Conservation (phyloP, 2,329 filamentous ascomycete species). For the Aspergillus viridinutans region DNA sequence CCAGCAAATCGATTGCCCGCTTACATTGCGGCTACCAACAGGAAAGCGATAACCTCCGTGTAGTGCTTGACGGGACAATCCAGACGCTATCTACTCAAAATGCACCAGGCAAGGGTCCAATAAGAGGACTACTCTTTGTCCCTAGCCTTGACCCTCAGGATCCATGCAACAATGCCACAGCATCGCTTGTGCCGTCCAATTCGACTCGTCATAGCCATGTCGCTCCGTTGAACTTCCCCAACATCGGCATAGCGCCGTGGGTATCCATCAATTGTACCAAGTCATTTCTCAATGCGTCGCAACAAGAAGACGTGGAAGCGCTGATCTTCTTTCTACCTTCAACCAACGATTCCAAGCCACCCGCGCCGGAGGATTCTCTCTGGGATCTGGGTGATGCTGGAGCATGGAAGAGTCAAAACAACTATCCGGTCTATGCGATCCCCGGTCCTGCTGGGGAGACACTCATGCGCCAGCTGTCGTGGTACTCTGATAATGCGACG, state of each 20-base stretch:
- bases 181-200: slow-evolving; percentile 66
- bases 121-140: slow-evolving; percentile 80
- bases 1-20: neutral
- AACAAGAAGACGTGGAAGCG: slow-evolving; percentile 58
- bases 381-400: slow-evolving; percentile 70
- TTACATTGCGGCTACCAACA: slow-evolving; percentile 5
- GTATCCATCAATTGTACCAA: slow-evolving; percentile 67
- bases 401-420: slow-evolving; percentile 66
- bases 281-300: slow-evolving; percentile 62
- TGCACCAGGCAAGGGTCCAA: slow-evolving; percentile 56
- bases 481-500: slow-evolving; percentile 73
- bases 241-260: slow-evolving; percentile 86
- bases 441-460: slow-evolving; percentile 61
- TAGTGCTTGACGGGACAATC: slow-evolving; percentile 52
- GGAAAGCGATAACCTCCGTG: slow-evolving; percentile 32
- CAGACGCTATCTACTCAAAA: slow-evolving; percentile 71
- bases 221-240: slow-evolving; percentile 60
- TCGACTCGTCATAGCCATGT: slow-evolving; percentile 70
- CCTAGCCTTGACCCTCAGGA: slow-evolving; percentile 61
- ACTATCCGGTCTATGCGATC: slow-evolving; percentile 80
- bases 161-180: slow-evolving; percentile 60
- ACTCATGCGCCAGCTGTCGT: slow-evolving; percentile 67
- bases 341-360: slow-evolving; percentile 54
- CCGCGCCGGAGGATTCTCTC: slow-evolving; percentile 56
- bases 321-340: slow-evolving; percentile 55